These are phyloP conservation scores for Pholiota adiposa DNA, from an alignment of 1,284 basidiomycete species.

Conservation along the genomic window DNA sequence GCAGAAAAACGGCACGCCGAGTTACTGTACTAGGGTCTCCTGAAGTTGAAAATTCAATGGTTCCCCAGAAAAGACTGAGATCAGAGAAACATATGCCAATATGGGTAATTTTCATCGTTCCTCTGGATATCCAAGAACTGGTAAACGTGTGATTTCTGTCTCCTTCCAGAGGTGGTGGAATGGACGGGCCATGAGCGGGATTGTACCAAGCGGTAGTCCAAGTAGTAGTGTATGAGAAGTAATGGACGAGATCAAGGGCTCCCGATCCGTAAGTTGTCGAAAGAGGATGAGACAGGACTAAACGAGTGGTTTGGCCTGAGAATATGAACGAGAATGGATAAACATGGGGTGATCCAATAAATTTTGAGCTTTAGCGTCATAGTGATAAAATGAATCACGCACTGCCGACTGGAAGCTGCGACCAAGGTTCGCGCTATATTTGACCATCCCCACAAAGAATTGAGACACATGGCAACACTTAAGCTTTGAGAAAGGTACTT, in stretches of 20 bases:
- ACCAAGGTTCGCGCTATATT: slow-evolving; percentile 28
- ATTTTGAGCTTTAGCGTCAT: slow-evolving; percentile 17
- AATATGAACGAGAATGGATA: slow-evolving; percentile 14
- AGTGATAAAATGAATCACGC: slow-evolving; percentile 20
- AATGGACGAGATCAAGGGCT: slow-evolving; percentile 45
- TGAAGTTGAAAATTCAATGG: slow-evolving; percentile 41
- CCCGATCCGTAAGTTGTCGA: slow-evolving; percentile 26
- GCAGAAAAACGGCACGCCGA: slow-evolving; percentile 44
- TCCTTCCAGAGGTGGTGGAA: slow-evolving; percentile 42
- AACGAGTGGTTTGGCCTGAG: slow-evolving; percentile 13
- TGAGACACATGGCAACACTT: slow-evolving; percentile 4
- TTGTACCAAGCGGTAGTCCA: slow-evolving; percentile 51
- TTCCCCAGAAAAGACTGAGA: slow-evolving; percentile 53
- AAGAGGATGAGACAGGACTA: slow-evolving; percentile 30
- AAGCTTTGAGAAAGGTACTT: slow-evolving; percentile 15
- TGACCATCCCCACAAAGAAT: slow-evolving; percentile 13
- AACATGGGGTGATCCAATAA: slow-evolving; percentile 10
- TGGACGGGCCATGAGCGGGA: slow-evolving; percentile 24
- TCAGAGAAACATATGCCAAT: slow-evolving; percentile 50
- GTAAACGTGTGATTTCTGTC: slow-evolving; percentile 31
- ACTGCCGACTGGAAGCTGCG: slow-evolving; percentile 22
- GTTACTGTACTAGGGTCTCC: slow-evolving; percentile 34
- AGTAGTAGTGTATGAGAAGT: slow-evolving; percentile 43
- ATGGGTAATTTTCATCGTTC: slow-evolving; percentile 36
- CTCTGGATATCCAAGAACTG: slow-evolving; percentile 33